Base-by-base conservation (phyloP, 2,329 filamentous ascomycete species). In the Botrytis sinoallii region DNA sequence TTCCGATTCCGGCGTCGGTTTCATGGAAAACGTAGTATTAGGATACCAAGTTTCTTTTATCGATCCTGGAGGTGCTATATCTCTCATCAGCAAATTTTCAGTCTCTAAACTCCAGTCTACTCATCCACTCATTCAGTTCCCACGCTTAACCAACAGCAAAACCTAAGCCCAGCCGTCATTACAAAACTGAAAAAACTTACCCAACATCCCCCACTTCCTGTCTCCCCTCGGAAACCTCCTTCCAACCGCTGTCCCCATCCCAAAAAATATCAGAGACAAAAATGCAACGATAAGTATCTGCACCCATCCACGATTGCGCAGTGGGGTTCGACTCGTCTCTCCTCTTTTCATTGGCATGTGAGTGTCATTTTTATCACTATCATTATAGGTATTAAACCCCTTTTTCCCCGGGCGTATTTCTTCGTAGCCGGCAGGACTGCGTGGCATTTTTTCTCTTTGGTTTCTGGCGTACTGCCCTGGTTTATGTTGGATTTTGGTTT, bases 31-130 rank as follows among this genome's bases (percentile, higher is more conserved):
- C 48, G 70, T 73, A 6, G 48, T 44, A 55, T 74, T 72, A 29
- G 59, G 69, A 60, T 74, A 61, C 73, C 73, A 74, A 40, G 63
- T 72, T 38, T 72, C 60, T n/a, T 57, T 70, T 1, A n/a, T 46
- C 16, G 70, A 61, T 46, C 72, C 72, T 10, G 42, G 65, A 20
- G 72, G 68, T 29, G 35, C 72, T 74, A 42, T 29, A 42, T 9
- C 7, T 29, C 20, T 25, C n/a, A 57, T 69, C 48, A 69, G 66
- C 38, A 52, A 29, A 42, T 32, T 16, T 25, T 10, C 18, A 57
- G 9, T 16, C 14, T 35, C 25, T 12, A 32, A 22, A 5, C n/a
- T 35, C 8, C 25, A 3, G n/a, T 12, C 4, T 20, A 22, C 18
- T 35, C 12, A 57, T 57, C 29, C 10, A 61, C 40, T 32, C 42